Base-by-base conservation (phyloP, 768 basidiomycete genomes). In the Mycena belliarum region DNA sequence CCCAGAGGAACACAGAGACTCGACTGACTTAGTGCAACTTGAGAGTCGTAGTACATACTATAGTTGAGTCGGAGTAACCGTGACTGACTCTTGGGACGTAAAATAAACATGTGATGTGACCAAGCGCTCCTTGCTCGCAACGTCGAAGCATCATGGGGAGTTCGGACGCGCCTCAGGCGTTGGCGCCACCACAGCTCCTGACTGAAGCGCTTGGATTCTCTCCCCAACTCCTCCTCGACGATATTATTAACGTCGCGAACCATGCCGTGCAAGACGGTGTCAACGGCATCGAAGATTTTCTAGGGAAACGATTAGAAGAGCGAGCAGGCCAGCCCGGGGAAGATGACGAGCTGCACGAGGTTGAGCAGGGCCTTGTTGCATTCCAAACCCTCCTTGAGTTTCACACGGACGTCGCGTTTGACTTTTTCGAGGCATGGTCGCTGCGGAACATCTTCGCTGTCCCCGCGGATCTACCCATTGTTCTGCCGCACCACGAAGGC, bases 391-490 rank as follows among this genome's bases (percentile, higher is more conserved):
- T 95, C 42, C 79, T 97, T 15, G 91, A 95, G 67, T 85, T 85
- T 52, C 93, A 95, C 63, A 87, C 91, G 42, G 94, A 97, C 67
- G 81, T 92, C 43, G 94, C 93, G 0, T 92, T 95, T 58, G 94
- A 97, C 70, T 90, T 88, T 68, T 91, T 97, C 65, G 93, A 94
- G 72, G 87, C 86, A 0, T 96, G 94, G 93, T 87, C 85, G 12
- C 70, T 94, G 66, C 78, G 93, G 40, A 97, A 96, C 72, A 89
- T 94, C 55, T 96, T 96, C 65, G 82, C 85, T 49, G 80, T 94
- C 16, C 83, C 87, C 0, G 76, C 82, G 3, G 84, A 86, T 58
- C 66, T 92, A 32, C 86, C 86, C 0, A 74, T 93, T 29, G 84
- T 93, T 15, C 79, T 86, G 5, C 89, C 89, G 3, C 91, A 92